Base-by-base conservation (phyloP, 2,329 filamentous ascomycete genomes). In the Cordyceps fumosorosea region DNA sequence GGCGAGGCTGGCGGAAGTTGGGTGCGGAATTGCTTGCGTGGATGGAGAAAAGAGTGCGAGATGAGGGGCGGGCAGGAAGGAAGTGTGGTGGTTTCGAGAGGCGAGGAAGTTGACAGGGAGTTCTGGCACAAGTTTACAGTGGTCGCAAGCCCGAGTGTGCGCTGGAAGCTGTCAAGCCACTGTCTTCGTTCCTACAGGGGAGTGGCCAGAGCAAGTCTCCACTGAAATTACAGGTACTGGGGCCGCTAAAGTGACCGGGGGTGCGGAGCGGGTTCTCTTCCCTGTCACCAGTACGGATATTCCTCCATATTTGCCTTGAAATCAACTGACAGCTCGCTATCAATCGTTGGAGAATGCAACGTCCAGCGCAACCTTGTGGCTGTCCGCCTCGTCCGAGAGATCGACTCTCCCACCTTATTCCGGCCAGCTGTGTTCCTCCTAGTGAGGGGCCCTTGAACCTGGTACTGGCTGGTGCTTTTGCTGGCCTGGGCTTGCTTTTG, bases 191-290 rank as follows among this genome's bases (percentile, higher is more conserved):
- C 34, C 8, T 44, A 37, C 34, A 37, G 34, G 40, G 40, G 16
- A 24, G 51, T 29, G 32, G 24, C 37, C n/a, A 20, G 16, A 47
- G 29, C 2, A 16, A 10, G 34, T 4, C 8, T 37, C 53, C 53
- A 56, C 40, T 22, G 44, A 56, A 29, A 45, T 34, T 48, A 37
- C 55, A 45, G 55, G 26, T 51, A 50, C 34, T 29, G 45, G 56
- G 47, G 56, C 56, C 56, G 45, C 56, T 59, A 59, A 59, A 59
- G 34, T 47, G 56, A 59, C 56, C 47, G 34, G 56, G 56, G 56
- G 56, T 59, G 22, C 56, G 56, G 56, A 59, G 56, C 44, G 44
- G 20, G 51, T n/a, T 53, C 50, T 12, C n/a, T n/a, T 3, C 40
- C 40, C 11, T 16, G 5, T 8, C 29, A 5, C 8, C 29, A 32